phyloP scores from a whole-genome alignment of 108 stramenopile species.

The Skeletonema grethae region DNA sequence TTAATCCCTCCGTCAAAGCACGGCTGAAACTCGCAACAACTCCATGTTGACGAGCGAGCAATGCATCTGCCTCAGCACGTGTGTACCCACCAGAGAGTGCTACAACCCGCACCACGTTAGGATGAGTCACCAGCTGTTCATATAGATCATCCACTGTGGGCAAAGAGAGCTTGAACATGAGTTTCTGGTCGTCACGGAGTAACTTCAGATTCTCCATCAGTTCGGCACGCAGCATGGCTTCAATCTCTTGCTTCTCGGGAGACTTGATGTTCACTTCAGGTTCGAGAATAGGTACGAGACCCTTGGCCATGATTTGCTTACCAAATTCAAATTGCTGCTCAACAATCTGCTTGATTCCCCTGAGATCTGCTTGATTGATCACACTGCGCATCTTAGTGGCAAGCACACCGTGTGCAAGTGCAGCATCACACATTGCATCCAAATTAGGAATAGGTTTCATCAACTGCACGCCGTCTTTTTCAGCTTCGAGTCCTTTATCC shows the following conservation, averaged over 20 bases:
- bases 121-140: conserved; percentile 65
- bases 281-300: conserved; percentile 81
- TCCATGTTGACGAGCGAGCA: conserved; percentile 61
- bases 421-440: conserved; percentile 50
- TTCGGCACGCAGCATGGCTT: conserved; percentile 58
- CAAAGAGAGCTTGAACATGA: conserved; percentile 75
- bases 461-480: conserved; percentile 77
- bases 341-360: conserved; percentile 73
- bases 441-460: conserved; percentile 81
- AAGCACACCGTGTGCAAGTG: conserved; percentile 61
- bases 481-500: conserved; percentile 69
- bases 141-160: conserved; percentile 69
- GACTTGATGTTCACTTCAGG: conserved; percentile 77
- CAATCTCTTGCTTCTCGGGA: conserved; percentile 65
- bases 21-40: conserved; percentile 85
- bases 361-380: conserved; percentile 64
- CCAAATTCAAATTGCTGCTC: conserved; percentile 81
- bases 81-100: conserved; percentile 81
- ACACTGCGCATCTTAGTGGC: conserved; percentile 85
- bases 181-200: conserved; percentile 48
- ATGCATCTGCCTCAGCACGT: conserved; percentile 57
- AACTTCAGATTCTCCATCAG: conserved; percentile 63
- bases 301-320: conserved; percentile 63
- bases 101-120: conserved; percentile 70
- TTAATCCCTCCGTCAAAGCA: conserved; percentile 72